Conservation (phyloP, 2,329 filamentous ascomycete genomes). For the Intubia oerlemansii region DNA sequence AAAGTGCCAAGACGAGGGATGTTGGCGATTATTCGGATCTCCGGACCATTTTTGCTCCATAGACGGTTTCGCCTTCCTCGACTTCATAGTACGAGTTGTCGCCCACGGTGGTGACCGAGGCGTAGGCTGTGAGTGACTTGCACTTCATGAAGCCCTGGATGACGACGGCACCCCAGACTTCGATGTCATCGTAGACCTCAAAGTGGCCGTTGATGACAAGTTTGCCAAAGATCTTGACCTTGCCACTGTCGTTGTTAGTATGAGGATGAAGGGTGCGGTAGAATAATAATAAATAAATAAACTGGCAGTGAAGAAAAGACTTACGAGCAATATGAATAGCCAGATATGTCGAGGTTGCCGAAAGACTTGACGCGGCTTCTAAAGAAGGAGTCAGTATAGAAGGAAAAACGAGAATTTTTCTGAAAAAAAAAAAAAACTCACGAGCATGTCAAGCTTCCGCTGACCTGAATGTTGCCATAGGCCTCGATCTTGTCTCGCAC, state of each 20-base stretch:
- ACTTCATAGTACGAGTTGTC: slow-evolving; percentile 20
- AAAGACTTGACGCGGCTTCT: slow-evolving; percentile 25
- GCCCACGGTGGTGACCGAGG: slow-evolving; percentile 24
- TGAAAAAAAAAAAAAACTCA: too few relatives aligned
- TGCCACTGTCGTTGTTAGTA: slow-evolving; percentile 12
- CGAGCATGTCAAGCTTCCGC: slow-evolving; percentile 21
- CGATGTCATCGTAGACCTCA: slow-evolving; percentile 18
- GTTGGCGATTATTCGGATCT: too few relatives aligned
- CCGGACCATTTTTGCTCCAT: slow-evolving; percentile 20
- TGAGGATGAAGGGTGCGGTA: background rate
- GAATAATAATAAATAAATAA: slow-evolving; percentile 6
- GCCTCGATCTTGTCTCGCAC: slow-evolving; percentile 24
- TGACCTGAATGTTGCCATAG: slow-evolving; percentile 21
- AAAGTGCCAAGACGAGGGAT: too few relatives aligned
- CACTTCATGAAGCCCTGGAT: slow-evolving; percentile 23
- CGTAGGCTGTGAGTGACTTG: slow-evolving; percentile 21
- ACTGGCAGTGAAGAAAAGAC: too few relatives aligned
- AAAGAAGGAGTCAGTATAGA: too few relatives aligned
- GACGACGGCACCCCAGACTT: slow-evolving; percentile 24
- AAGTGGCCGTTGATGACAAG: slow-evolving; percentile 21
- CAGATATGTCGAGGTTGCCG: slow-evolving; percentile 21
- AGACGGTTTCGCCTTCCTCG: slow-evolving; percentile 20
- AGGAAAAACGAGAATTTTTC: too few relatives aligned
- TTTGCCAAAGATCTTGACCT: slow-evolving; percentile 25
- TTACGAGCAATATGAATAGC: slow-evolving; percentile 14